Evolutionary conservation across 768 basidiomycete species (phyloP).

Genomic region (Cantharellus cinnabarinus): DNA sequence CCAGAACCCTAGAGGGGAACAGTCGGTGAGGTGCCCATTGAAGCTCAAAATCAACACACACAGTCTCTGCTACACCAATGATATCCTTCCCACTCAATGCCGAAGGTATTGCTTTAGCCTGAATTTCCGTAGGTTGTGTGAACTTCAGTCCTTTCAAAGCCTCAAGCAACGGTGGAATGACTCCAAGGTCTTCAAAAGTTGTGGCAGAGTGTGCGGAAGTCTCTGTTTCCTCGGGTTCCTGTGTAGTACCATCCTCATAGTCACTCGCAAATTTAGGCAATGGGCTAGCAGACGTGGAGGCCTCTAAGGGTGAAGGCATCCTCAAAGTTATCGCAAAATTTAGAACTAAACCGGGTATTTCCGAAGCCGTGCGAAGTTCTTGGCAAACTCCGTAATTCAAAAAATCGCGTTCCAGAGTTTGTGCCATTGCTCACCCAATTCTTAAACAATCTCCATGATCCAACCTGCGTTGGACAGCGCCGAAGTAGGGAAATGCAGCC

Average conservation of each 20-base stretch:
- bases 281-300: conserved; percentile 15
- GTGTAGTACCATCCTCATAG: neutral
- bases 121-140: conserved; percentile 80
- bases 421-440: no score
- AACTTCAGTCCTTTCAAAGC: conserved; percentile 66
- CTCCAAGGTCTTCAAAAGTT: conserved; percentile 67
- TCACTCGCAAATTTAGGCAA: neutral
- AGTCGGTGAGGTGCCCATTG: neutral
- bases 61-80: conserved; percentile 90
- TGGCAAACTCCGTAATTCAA: no score
- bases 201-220: neutral
- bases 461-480: no score
- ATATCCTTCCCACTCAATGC: conserved; percentile 86
- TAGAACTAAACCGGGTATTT: no score
- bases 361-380: no score
- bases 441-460: no score
- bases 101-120: conserved; percentile 62
- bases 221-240: neutral
- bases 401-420: no score
- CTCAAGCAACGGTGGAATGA: conserved; percentile 76
- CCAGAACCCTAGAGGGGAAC: conserved; percentile 41
- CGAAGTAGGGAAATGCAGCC: no score
- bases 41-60: neutral
- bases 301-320: conserved; percentile 50
- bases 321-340: neutral